Percentiles rank a stretch among this genome's conserved stretches.
These are phyloP conservation scores for Phaeosphaeriaceae sp. DNA, from an alignment of 2,329 filamentous ascomycete species.

Conservation along the genomic window DNA sequence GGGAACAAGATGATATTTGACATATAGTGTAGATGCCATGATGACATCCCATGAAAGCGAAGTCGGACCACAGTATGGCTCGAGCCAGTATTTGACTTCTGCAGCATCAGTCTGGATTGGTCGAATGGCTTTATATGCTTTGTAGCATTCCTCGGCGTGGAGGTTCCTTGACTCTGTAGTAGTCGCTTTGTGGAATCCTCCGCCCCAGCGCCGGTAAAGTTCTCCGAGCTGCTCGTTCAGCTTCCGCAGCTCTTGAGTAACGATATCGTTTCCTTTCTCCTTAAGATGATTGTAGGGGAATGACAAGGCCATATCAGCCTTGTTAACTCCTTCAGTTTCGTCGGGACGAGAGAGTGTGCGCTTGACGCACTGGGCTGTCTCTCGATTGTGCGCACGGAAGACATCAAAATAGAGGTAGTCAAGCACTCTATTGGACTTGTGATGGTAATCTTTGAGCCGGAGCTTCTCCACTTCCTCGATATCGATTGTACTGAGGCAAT, in stretches of 20 bases:
- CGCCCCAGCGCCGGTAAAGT: conserved; percentile 16
- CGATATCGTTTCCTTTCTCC: not conserved
- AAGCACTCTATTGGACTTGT: conserved; percentile 59
- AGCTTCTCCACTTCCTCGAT: conserved; percentile 17
- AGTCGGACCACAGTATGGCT: conserved; percentile 12
- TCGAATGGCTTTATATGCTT: conserved; percentile 24
- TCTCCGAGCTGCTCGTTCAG: conserved; percentile 6
- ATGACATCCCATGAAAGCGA: conserved; percentile 52
- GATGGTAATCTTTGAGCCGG: conserved; percentile 25
- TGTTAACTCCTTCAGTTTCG: not conserved
- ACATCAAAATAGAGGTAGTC: conserved; percentile 68
- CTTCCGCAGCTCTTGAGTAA: not conserved
- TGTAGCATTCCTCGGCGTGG: conserved; percentile 25
- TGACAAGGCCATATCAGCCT: not conserved
- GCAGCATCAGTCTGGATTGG: conserved; percentile 18
- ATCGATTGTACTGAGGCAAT: not conserved
- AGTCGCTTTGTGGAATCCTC: not conserved
- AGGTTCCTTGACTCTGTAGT: conserved; percentile 16
- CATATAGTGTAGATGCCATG: conserved; percentile 54
- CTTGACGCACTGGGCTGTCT: not conserved
- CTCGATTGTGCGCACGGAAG: conserved; percentile 43
- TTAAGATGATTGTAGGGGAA: not conserved
- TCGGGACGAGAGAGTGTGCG: not conserved
- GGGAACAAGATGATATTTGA: conserved; percentile 15
- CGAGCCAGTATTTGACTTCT: conserved; percentile 18